Percentiles rank a stretch among this genome's conserved stretches.
phyloP scores from a whole-genome alignment of 164 flowering plant genomes.

The Cinnamomum chago region DNA sequence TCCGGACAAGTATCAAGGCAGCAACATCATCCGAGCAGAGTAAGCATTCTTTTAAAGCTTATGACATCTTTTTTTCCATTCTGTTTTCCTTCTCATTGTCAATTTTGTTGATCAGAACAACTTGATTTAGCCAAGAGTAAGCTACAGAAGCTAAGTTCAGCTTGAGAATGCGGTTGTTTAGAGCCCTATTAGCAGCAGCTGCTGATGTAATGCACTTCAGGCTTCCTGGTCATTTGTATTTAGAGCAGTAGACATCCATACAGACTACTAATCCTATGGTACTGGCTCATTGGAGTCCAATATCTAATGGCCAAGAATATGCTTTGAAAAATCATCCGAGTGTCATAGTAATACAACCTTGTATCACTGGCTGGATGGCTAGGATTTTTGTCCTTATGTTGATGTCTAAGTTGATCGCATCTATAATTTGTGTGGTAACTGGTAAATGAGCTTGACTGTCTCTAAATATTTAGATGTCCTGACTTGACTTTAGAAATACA shows the following conservation, averaged over 20 bases:
- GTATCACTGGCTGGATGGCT: background rate
- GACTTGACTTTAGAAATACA: too few relatives aligned
- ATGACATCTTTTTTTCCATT: background rate
- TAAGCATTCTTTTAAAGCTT: slow-evolving; percentile 19
- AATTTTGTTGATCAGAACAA: background rate
- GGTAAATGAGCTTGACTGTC: too few relatives aligned
- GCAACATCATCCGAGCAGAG: slow-evolving; percentile 63
- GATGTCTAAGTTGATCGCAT: too few relatives aligned
- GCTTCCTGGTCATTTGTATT: background rate
- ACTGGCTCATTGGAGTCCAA: background rate
- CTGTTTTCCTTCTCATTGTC: background rate
- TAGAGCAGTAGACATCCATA: background rate
- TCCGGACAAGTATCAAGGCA: slow-evolving; percentile 48
- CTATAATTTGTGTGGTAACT: too few relatives aligned
- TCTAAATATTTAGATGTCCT: too few relatives aligned
- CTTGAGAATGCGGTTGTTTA: background rate
- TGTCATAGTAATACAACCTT: background rate
- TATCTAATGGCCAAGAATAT: background rate
- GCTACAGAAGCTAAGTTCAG: background rate
- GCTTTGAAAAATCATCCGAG: background rate
- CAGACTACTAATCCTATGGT: background rate
- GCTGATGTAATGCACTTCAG: background rate
- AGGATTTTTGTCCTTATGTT: background rate
- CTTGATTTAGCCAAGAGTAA: background rate
- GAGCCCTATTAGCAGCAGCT: background rate